Conservation (phyloP, 306 rosid genomes). For the Argentina anserina region DNA sequence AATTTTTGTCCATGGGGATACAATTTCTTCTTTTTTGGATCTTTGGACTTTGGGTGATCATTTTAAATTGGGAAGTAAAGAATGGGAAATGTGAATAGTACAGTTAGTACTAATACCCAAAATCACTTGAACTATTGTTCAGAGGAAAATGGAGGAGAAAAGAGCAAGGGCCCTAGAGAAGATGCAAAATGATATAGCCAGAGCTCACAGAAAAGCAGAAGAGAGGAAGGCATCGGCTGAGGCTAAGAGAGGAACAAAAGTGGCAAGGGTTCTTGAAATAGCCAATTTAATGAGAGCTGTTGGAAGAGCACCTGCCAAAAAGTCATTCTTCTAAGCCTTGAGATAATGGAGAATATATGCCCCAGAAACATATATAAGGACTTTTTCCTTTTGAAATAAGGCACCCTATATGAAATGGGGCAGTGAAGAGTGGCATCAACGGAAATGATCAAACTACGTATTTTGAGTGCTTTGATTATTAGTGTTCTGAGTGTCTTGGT, state of each 20-base stretch:
- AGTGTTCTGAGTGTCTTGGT: conserved; percentile 28
- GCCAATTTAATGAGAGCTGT: conserved; percentile 85
- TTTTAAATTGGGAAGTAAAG: background rate
- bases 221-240: conserved; percentile 91
- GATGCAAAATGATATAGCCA: conserved; percentile 81
- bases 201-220: conserved; percentile 79
- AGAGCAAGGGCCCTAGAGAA: conserved; percentile 86
- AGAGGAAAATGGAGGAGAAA: conserved; percentile 94
- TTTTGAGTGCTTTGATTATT: conserved; percentile 34
- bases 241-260: conserved; percentile 89
- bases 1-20: background rate
- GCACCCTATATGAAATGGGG: conserved; percentile 30
- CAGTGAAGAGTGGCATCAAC: conserved; percentile 25
- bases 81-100: background rate
- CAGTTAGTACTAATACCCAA: background rate
- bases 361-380: conserved; percentile 20
- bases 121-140: conserved; percentile 25
- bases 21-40: background rate
- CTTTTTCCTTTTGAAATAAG: conserved; percentile 30
- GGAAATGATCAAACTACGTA: conserved; percentile 16
- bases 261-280: conserved; percentile 68
- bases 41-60: background rate
- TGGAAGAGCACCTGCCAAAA: conserved; percentile 83
- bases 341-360: conserved; percentile 17
- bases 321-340: conserved; percentile 61